A percentile compares a stretch with the other conserved stretches of the same genome.
Evolutionary conservation across 805 yeast genomes (phyloP).

Genomic region (Wickerhamiella kazuoi): DNA sequence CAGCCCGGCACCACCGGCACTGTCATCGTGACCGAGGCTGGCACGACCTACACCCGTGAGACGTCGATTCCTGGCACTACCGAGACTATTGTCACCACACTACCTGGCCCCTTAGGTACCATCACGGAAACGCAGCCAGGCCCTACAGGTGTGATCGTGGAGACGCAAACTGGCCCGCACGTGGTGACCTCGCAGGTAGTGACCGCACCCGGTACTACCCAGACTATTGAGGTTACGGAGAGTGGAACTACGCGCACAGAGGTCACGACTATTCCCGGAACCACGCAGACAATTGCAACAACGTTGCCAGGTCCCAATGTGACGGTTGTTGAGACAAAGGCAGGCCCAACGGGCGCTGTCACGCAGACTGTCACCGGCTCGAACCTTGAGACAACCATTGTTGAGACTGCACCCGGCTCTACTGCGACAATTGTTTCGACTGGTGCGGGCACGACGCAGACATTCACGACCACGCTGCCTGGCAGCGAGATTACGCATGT

Average conservation of each 20-base stretch:
- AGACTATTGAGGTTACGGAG: not conserved
- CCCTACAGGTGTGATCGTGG: not conserved
- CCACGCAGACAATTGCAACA: not conserved
- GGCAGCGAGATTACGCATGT: not conserved
- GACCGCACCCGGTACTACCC: not conserved
- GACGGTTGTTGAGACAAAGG: not conserved
- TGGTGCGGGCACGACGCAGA: not conserved
- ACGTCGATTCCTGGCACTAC: slow-evolving; percentile 2
- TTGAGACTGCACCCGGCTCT: not conserved
- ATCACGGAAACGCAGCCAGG: slow-evolving; percentile 1
- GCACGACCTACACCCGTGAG: slow-evolving; percentile 2
- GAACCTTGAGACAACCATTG: not conserved
- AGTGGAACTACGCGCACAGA: not conserved
- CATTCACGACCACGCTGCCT: not conserved
- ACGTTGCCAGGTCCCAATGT: not conserved
- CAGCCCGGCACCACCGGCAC: slow-evolving; percentile 2
- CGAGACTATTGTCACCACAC: slow-evolving; percentile 2
- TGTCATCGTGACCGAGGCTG: slow-evolving; percentile 3
- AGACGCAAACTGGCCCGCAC: not conserved
- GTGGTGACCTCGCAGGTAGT: not conserved
- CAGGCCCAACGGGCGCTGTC: not conserved
- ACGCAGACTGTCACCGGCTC: not conserved
- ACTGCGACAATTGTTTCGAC: not conserved
- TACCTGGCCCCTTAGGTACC: slow-evolving; percentile 1
- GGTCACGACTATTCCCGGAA: not conserved